These are phyloP conservation scores for Talaromyces atroroseus DNA, from an alignment of 2,329 filamentous ascomycete species.

Conservation along the genomic window DNA sequence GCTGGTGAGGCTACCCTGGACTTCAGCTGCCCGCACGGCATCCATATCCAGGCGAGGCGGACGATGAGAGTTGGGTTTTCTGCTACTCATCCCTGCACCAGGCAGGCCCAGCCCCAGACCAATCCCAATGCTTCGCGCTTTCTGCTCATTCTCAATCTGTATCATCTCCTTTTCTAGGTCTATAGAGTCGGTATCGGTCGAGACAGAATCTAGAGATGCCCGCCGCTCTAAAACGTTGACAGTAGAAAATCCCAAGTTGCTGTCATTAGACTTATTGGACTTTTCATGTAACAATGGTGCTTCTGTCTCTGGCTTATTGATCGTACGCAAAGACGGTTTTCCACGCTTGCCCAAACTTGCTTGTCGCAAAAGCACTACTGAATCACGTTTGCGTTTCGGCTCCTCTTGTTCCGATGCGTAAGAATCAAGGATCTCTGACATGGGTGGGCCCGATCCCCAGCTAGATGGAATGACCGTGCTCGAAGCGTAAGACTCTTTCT, in stretches of 20 bases:
- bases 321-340: constrained; percentile 38
- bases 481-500: constrained; percentile 59
- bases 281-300: background rate
- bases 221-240: constrained; percentile 1
- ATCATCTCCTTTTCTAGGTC: constrained; percentile 15
- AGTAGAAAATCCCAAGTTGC: constrained; percentile 2
- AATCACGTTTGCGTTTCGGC: constrained; percentile 22
- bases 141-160: constrained; percentile 18
- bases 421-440: constrained; percentile 42
- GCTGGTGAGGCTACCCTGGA: constrained; percentile 84
- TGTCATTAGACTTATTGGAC: constrained; percentile 5
- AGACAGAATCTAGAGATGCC: constrained; percentile 5
- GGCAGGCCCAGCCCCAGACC: constrained; percentile 23
- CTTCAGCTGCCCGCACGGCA: constrained; percentile 73
- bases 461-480: constrained; percentile 66
- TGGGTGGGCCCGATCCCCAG: constrained; percentile 52
- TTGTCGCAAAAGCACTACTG: constrained; percentile 30
- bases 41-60: constrained; percentile 78
- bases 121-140: constrained; percentile 20
- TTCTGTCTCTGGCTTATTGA: constrained; percentile 16
- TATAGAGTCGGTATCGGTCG: constrained; percentile 11
- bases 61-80: constrained; percentile 31
- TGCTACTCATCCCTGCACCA: constrained; percentile 36
- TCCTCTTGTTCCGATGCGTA: constrained; percentile 19
- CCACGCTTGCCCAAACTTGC: constrained; percentile 40